phyloP scores from a whole-genome alignment of 164 flowering plant genomes.

The Liriodendron chinense region DNA sequence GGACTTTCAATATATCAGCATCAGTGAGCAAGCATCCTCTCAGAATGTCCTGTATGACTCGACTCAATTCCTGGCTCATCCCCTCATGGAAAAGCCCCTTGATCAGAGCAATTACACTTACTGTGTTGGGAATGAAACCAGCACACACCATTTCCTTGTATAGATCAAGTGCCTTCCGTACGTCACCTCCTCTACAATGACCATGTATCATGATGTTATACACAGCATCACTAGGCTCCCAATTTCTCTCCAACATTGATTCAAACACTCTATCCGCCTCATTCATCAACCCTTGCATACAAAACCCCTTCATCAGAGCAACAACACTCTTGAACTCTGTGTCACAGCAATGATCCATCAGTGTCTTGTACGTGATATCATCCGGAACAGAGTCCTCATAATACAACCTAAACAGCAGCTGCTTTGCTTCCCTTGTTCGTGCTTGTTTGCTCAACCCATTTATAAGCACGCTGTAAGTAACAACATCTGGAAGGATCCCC shows the following conservation, averaged over 20 bases:
- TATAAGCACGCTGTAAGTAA: constrained; percentile 80
- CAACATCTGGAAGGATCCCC: constrained; percentile 75
- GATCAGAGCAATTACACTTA: constrained; percentile 53
- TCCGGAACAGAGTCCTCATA: constrained; percentile 60
- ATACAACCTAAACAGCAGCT: constrained; percentile 56
- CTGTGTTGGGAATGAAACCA: constrained; percentile 55
- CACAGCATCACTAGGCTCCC: constrained; percentile 51
- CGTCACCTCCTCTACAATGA: constrained; percentile 57
- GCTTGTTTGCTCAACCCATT: constrained; percentile 77
- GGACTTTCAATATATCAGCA: constrained; percentile 66
- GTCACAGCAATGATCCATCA: constrained; percentile 57
- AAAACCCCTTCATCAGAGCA: constrained; percentile 79
- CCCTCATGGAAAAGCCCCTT: constrained; percentile 56
- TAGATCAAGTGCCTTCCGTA: constrained; percentile 49
- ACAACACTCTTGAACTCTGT: constrained; percentile 46
- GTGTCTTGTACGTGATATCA: constrained; percentile 58
- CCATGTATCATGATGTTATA: constrained; percentile 84
- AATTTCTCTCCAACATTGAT: constrained; percentile 41
- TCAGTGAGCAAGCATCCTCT: constrained; percentile 59
- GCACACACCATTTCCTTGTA: constrained; percentile 56
- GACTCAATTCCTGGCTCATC: constrained; percentile 50
- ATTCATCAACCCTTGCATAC: constrained; percentile 82
- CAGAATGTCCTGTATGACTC: constrained; percentile 39
- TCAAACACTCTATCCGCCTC: constrained; percentile 76
- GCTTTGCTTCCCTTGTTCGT: constrained; percentile 73